Percentiles rank a stretch among this genome's conserved stretches.
phyloP scores from a whole-genome alignment of 805 yeast genomes.

The Candida pini region DNA sequence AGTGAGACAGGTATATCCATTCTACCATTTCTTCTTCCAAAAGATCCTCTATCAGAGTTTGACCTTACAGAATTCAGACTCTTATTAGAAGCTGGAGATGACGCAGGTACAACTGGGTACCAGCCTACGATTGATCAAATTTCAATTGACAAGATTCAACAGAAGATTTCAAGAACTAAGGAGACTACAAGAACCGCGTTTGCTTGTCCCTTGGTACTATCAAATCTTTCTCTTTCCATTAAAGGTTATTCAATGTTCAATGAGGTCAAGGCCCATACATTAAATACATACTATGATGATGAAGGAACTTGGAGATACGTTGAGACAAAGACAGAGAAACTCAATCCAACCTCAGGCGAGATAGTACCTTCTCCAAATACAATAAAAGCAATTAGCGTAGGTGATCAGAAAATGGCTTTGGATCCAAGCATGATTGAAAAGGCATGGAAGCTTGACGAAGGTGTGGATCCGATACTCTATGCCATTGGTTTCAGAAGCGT shows the following conservation, averaged over 20 bases:
- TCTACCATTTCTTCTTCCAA: slow-evolving; percentile 56
- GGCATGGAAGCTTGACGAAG: slow-evolving; percentile 29
- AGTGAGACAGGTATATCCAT: slow-evolving; percentile 48
- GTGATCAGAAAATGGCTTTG: slow-evolving; percentile 39
- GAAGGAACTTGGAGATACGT: slow-evolving; percentile 50
- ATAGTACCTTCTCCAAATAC: slow-evolving; percentile 27
- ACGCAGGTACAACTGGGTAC: slow-evolving; percentile 7
- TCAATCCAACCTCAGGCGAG: slow-evolving; percentile 39
- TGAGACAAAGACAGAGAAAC: slow-evolving; percentile 35
- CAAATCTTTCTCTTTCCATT: slow-evolving; percentile 57
- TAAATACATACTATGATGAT: slow-evolving; percentile 48
- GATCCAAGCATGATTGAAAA: slow-evolving; percentile 31
- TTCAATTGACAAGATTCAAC: slow-evolving; percentile 36
- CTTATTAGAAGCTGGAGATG: slow-evolving; percentile 11
- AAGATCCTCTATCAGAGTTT: slow-evolving; percentile 28
- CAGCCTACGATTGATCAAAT: slow-evolving; percentile 38
- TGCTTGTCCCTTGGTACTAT: slow-evolving; percentile 53
- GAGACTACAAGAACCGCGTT: slow-evolving; percentile 62
- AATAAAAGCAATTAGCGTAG: slow-evolving; percentile 37
- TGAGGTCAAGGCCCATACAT: slow-evolving; percentile 46
- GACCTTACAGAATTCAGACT: slow-evolving; percentile 40
- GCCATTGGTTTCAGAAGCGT: slow-evolving; percentile 62
- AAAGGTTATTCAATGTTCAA: slow-evolving; percentile 64
- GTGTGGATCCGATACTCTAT: slow-evolving; percentile 46
- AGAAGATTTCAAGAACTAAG: slow-evolving; percentile 47